Evolutionary conservation across 768 basidiomycete species (phyloP), one percentile per base, ranked within the genome.

Genomic region (Paxillus rubicundulus): DNA sequence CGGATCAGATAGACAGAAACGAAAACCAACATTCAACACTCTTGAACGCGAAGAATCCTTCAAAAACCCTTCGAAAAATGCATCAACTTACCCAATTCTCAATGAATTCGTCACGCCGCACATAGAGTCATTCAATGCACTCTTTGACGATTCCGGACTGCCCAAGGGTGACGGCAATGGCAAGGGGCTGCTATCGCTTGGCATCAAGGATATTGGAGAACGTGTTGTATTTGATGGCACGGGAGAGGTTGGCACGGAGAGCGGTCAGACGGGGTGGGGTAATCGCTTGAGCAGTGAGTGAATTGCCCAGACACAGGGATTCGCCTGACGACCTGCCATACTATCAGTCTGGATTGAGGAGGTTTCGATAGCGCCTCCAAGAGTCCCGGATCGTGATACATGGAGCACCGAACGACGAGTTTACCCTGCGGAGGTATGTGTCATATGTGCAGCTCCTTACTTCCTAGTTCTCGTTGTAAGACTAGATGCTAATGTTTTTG

Each of bases 51-150:
- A 97, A 74, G 74, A 82, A 7, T 69, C 77, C 4, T 97, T 97
- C 72, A 79, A 81, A 69, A 77, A 84, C 52, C 97, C 96, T 0
- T 78, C 87, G 24, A 77, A 78, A 59, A 71, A 81, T 38, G 82
- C 81, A 18, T 80, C 88, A 20, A 82, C 85, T 12, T 83, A 90
- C 58, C 83, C 84, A 17, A 89, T 89, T 48, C 77, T 98, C 54
- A 92, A 97, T 60, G 91, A 96, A 71, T 91, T 98, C 62, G 92
- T 98, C 49, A 75, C 82, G 20, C 96, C 97, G 6, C 95, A 98
- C 67, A 82, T 98, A 56, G 89, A 98, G 69, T 93, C 91, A 36
- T 98, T 99, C 79, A 96, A 98, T 70, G 86, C 92, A 14, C 80
- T 99, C 24, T 95, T 98, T 68, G 95, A 98, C 63, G 93, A 96